phyloP scores from a whole-genome alignment of 2,329 filamentous ascomycete species.

The Phoma sp. region DNA sequence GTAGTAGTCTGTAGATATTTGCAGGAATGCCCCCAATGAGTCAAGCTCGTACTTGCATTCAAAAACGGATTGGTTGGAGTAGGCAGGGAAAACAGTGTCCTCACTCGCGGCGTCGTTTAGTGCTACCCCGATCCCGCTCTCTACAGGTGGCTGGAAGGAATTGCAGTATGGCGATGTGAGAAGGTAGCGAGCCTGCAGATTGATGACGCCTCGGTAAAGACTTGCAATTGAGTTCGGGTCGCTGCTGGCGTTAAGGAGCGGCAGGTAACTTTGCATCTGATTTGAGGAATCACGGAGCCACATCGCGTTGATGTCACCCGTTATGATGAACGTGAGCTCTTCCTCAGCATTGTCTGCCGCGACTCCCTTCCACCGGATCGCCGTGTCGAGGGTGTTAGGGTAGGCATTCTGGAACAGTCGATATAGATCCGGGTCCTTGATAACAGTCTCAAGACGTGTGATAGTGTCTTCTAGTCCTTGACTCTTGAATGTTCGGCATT shows the following conservation, averaged over 20 bases:
- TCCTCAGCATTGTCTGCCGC: slow-evolving; percentile 65
- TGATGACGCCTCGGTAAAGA: slow-evolving; percentile 74
- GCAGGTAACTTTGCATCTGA: slow-evolving; percentile 74
- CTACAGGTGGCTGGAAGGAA: slow-evolving; percentile 60
- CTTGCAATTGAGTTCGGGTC: slow-evolving; percentile 68
- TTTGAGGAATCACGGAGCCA: slow-evolving; percentile 66
- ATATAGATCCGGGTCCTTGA: slow-evolving; percentile 66
- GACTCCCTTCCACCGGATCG: slow-evolving; percentile 71
- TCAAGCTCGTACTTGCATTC: slow-evolving; percentile 65
- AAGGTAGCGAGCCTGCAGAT: slow-evolving; percentile 74
- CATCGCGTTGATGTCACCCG: slow-evolving; percentile 65
- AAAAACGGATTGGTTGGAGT: slow-evolving; percentile 55
- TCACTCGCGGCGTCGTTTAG: slow-evolving; percentile 49
- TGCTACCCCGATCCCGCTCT: slow-evolving; percentile 53
- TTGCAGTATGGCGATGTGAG: slow-evolving; percentile 65
- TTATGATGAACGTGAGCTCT: slow-evolving; percentile 69
- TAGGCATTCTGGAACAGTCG: slow-evolving; percentile 76
- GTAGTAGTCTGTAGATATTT: slow-evolving; percentile 60
- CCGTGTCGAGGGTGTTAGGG: slow-evolving; percentile 78
- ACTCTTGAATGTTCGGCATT: slow-evolving; percentile 58
- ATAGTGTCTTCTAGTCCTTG: slow-evolving; percentile 53
- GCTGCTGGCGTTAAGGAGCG: slow-evolving; percentile 63
- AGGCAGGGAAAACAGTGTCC: slow-evolving; percentile 54
- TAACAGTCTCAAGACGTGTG: slow-evolving; percentile 46
- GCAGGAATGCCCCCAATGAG: slow-evolving; percentile 59